A percentile compares a stretch with the other conserved stretches of the same genome.
Evolutionary conservation across 139 green algal genomes (phyloP).

Genomic region (Picochlorum costavermella): DNA sequence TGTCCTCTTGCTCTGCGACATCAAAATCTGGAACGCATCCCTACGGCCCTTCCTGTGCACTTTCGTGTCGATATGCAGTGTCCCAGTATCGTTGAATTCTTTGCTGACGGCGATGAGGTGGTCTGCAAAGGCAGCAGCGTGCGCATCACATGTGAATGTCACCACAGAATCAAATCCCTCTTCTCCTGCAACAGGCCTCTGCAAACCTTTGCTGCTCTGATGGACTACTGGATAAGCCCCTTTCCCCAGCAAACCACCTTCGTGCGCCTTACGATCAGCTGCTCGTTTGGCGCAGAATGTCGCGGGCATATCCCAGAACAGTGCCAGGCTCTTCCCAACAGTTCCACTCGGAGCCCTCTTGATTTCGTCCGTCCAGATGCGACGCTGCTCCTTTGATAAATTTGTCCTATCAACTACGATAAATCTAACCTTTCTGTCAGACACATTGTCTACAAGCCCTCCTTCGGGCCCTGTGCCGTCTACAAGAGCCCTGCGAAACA

Average conservation of each 20-base stretch:
- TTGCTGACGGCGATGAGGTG: slow-evolving; percentile 19
- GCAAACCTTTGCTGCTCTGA: slow-evolving; percentile 10
- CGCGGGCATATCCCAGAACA: slow-evolving; percentile 12
- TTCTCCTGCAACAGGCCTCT: slow-evolving; percentile 22
- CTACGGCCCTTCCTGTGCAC: not conserved
- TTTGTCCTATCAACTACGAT: slow-evolving; percentile 68
- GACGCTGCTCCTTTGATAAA: slow-evolving; percentile 43
- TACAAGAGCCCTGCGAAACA: slow-evolving; percentile 29
- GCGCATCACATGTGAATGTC: slow-evolving; percentile 20
- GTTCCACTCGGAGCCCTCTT: not conserved
- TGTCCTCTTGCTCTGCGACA: not conserved
- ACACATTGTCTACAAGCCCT: not conserved
- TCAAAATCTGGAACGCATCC: not conserved
- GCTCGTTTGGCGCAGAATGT: slow-evolving; percentile 38
- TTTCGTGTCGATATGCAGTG: not conserved
- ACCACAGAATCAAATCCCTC: slow-evolving; percentile 42
- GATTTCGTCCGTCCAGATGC: slow-evolving; percentile 47
- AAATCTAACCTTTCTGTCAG: no score
- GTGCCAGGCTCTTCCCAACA: slow-evolving; percentile 44
- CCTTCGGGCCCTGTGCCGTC: slow-evolving; percentile 4
- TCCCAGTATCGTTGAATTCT: not conserved
- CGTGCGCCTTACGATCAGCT: slow-evolving; percentile 29
- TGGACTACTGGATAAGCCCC: slow-evolving; percentile 20
- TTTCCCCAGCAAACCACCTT: slow-evolving; percentile 46
- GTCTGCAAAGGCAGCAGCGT: slow-evolving; percentile 31